Percentiles rank a stretch among this genome's conserved stretches.
Evolutionary conservation across 1,284 basidiomycete genomes (phyloP).

Genomic region (Apiotrichum mycotoxinovorans): DNA sequence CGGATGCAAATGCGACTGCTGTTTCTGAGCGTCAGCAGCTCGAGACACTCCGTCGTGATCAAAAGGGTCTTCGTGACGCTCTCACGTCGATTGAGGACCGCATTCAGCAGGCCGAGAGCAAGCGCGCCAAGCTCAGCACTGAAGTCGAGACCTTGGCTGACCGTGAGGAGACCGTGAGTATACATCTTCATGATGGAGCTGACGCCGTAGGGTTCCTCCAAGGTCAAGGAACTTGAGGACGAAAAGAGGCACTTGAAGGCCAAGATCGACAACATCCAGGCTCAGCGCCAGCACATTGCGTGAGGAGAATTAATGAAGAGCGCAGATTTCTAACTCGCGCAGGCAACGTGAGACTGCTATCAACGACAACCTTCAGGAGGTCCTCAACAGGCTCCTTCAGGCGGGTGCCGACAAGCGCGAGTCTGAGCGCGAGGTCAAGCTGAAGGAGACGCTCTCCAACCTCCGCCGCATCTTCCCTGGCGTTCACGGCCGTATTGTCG

Average conservation of each 20-base stretch:
- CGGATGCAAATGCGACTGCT: conserved; percentile 66
- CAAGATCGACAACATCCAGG: conserved; percentile 38
- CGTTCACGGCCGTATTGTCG: conserved; percentile 83
- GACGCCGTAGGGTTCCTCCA: neutral
- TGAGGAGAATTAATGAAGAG: too few species aligned
- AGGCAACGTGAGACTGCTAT: conserved; percentile 83
- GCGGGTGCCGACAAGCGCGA: conserved; percentile 82
- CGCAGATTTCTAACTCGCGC: conserved; percentile 16
- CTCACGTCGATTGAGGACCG: conserved; percentile 58
- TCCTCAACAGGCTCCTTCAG: conserved; percentile 79
- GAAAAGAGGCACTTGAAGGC: conserved; percentile 37
- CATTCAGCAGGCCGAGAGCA: conserved; percentile 62
- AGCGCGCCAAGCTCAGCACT: conserved; percentile 59
- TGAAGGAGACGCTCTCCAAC: conserved; percentile 80
- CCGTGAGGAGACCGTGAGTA: conserved; percentile 60
- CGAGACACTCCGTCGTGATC: conserved; percentile 75
- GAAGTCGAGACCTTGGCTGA: conserved; percentile 60
- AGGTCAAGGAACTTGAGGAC: conserved; percentile 56
- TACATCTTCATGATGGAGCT: conserved; percentile 14
- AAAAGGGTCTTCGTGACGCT: conserved; percentile 66
- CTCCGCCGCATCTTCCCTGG: conserved; percentile 86
- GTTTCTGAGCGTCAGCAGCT: conserved; percentile 83
- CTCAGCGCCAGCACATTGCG: conserved; percentile 39
- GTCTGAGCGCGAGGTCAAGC: conserved; percentile 73
- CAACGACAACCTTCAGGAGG: conserved; percentile 82